A percentile compares a stretch with the other conserved stretches of the same genome.
Evolutionary conservation across 371 early-diverging fungal species (phyloP).

Genomic region (Basidiobolus meristosporus): DNA sequence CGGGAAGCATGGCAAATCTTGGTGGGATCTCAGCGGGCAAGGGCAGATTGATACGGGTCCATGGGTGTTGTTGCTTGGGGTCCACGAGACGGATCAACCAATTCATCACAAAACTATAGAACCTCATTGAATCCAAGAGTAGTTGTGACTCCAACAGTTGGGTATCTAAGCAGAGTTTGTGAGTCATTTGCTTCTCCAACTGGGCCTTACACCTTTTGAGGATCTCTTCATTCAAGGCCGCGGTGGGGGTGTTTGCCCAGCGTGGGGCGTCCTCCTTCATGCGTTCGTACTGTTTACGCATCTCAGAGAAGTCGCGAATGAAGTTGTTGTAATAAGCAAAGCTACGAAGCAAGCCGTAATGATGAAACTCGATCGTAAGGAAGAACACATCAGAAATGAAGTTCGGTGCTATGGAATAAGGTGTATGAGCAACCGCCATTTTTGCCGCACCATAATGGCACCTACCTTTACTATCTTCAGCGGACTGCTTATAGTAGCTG

Average conservation of each 20-base stretch:
- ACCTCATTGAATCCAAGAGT: conserved; percentile 39
- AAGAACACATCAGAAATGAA: conserved; percentile 85
- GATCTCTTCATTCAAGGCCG: conserved; percentile 21
- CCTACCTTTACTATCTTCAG: conserved; percentile 2
- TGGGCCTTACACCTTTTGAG: conserved; percentile 29
- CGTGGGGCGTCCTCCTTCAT: conserved; percentile 22
- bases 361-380: conserved; percentile 50
- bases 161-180: conserved; percentile 51
- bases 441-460: conserved; percentile 2
- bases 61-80: conserved; percentile 10
- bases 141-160: conserved; percentile 49
- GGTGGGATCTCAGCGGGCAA: conserved; percentile 25
- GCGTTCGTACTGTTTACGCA: conserved; percentile 25
- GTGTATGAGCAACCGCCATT: background rate
- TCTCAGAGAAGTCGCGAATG: conserved; percentile 39
- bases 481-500: conserved; percentile 15
- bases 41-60: conserved; percentile 13
- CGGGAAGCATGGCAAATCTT: conserved; percentile 66
- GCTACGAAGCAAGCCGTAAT: conserved; percentile 59
- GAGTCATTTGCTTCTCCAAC: too few species aligned
- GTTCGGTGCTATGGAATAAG: conserved; percentile 16
- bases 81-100: conserved; percentile 49
- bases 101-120: conserved; percentile 67
- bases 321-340: conserved; percentile 43
- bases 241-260: conserved; percentile 16